Conservation (phyloP, 257 asterid genomes). For the Lantana camara region DNA sequence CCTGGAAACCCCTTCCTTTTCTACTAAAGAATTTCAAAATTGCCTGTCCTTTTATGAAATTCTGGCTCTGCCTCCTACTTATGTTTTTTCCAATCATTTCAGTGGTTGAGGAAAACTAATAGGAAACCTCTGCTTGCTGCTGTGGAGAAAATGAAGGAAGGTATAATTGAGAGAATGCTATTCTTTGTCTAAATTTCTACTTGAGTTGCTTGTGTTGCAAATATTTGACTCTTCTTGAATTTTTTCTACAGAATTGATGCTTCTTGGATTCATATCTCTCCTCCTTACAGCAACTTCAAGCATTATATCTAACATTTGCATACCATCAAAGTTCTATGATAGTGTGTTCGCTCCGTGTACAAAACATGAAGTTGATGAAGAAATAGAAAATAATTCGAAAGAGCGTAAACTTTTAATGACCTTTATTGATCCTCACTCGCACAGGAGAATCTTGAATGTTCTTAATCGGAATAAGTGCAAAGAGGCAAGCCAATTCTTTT, state of each 20-base stretch:
- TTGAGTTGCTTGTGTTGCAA: constrained; percentile 14
- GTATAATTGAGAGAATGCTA: constrained; percentile 22
- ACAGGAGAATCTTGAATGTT: constrained; percentile 62
- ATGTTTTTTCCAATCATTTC: constrained; percentile 21
- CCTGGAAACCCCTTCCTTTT: no score
- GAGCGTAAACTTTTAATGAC: constrained; percentile 65
- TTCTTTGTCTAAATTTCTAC: constrained; percentile 5
- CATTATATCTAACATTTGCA: constrained; percentile 84
- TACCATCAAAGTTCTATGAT: constrained; percentile 76
- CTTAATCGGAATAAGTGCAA: constrained; percentile 67
- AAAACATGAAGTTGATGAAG: constrained; percentile 56
- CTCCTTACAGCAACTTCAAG: constrained; percentile 93
- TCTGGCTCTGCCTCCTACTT: not conserved
- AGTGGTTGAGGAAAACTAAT: constrained; percentile 91
- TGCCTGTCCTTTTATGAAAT: no score
- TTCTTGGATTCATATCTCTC: constrained; percentile 97
- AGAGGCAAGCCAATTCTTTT: constrained; percentile 53
- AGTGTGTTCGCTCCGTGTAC: constrained; percentile 85
- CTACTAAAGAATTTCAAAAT: no score
- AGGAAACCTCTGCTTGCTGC: constrained; percentile 90
- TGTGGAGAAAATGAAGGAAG: constrained; percentile 83
- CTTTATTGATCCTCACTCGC: constrained; percentile 40
- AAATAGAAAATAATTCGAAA: constrained; percentile 40
- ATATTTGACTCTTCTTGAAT: not conserved
- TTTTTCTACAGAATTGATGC: constrained; percentile 84